Evolutionary conservation across 805 yeast genomes (phyloP).

Genomic region (Sugiyamaella lignohabitans): DNA sequence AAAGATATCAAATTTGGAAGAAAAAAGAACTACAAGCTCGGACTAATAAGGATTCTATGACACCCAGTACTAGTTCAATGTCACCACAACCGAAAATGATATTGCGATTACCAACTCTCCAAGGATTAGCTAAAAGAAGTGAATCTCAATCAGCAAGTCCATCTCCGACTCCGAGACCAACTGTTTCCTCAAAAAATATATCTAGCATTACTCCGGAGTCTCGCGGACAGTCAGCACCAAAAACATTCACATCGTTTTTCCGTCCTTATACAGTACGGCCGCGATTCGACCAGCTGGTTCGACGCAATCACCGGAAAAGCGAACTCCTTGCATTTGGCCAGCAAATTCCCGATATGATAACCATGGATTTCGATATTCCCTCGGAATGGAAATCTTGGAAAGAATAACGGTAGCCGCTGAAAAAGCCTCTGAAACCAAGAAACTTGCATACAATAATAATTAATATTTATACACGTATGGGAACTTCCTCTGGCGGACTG

Average conservation of each 20-base stretch:
- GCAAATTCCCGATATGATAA: conserved; percentile 9
- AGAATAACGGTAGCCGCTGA: too few species aligned
- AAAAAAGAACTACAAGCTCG: conserved; percentile 6
- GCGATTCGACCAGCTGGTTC: conserved; percentile 17
- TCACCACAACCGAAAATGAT: background rate
- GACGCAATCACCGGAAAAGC: conserved; percentile 10
- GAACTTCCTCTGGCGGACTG: too few species aligned
- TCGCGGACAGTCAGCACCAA: too few species aligned
- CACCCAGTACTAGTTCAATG: too few species aligned
- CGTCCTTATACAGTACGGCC: conserved; percentile 9
- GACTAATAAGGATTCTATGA: background rate
- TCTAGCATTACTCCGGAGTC: too few species aligned
- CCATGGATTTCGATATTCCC: conserved; percentile 19
- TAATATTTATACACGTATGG: too few species aligned
- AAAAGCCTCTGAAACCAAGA: too few species aligned
- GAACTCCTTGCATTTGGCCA: conserved; percentile 16
- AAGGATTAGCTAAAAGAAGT: background rate
- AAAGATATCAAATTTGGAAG: conserved; percentile 21
- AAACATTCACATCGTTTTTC: conserved; percentile 9
- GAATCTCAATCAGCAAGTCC: background rate
- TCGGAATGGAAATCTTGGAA: conserved; percentile 15
- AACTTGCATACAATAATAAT: too few species aligned
- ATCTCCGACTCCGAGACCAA: too few species aligned
- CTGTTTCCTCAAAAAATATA: too few species aligned
- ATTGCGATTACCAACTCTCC: background rate